phyloP scores from a whole-genome alignment of 2,329 filamentous ascomycete species.

The Hymenoscyphus fraxineus region DNA sequence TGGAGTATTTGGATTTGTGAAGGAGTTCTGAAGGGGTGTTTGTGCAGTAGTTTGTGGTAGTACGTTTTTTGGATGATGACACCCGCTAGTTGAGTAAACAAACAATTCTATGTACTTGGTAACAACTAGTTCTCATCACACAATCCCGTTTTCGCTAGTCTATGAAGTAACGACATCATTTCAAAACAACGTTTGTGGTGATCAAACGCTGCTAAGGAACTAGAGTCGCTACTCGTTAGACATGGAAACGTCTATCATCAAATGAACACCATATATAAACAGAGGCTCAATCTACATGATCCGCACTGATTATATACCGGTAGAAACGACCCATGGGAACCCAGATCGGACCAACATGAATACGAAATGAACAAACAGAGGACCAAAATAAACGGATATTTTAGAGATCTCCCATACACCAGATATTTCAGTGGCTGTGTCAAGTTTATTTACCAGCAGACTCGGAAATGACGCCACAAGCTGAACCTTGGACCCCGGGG shows the following conservation, averaged over 20 bases:
- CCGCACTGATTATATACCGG: too few relatives aligned
- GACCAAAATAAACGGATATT: not conserved
- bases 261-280: too few relatives aligned
- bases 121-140: not conserved
- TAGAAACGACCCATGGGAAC: not conserved
- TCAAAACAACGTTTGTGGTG: not conserved
- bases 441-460: not conserved
- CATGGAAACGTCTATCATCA: not conserved
- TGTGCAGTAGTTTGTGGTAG: not conserved
- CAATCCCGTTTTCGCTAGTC: not conserved
- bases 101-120: not conserved
- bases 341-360: not conserved
- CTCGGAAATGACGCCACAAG: not conserved
- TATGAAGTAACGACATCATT: not conserved
- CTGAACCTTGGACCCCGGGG: not conserved
- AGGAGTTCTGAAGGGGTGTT: not conserved
- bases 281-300: too few relatives aligned
- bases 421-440: not conserved
- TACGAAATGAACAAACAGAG: not conserved
- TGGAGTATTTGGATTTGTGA: not conserved
- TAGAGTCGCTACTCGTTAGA: not conserved
- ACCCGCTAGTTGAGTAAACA: not conserved
- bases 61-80: not conserved
- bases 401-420: too few relatives aligned
- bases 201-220: not conserved